Evolutionary conservation across 1,284 basidiomycete genomes (phyloP), one percentile per base, ranked within the genome.

Genomic region (Athelia psychrophila): DNA sequence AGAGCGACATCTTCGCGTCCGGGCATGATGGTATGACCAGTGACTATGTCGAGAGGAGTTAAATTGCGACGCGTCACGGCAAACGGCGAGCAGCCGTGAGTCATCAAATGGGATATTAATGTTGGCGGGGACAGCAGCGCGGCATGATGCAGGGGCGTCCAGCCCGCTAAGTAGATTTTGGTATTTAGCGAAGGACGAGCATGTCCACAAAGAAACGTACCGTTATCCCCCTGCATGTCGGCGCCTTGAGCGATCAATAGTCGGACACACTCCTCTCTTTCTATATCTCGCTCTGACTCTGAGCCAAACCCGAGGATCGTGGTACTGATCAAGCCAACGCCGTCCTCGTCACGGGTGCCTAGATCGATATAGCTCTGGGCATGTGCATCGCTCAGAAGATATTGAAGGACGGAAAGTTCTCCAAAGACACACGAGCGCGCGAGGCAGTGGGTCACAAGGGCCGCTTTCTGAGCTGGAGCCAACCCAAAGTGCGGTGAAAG

Each of bases 71-170:
- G 79, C 16, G 93, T 95, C 35, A 83, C 65, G 2, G 84, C 79
- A 51, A 91, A 83, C 0, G 91, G 84, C 12, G 91, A 92, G 52
- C 91, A 91, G 38, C 95, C 94, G 59, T 93, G 91, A 16, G 92
- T 95, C 69, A 98, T 86, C 23, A 99, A 78, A 74, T 93, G 91
- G 0, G 94, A 93, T 32, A 98, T 84, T 16, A 98, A 76, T 1
- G 95, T 95, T 5, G 95, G 89, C 32, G 96, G 93, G 13, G 93
- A 88, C 45, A 93, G 76, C 51, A 98, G 72, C 15, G 89, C 91
- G 10, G 95, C 94, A 73, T 96, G 91, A 66, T 98, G 96, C n/a
- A 99, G 75, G 1, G 95, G 86, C 2, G 93, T 95, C 95, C 95
- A 98, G 38, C 95, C 95, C 53, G 82, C 92, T 93, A 62, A 52